Evolutionary conservation across 176 grass and related monocot species (phyloP), one percentile per base, ranked within the genome.

Genomic region (Musa acuminata): DNA sequence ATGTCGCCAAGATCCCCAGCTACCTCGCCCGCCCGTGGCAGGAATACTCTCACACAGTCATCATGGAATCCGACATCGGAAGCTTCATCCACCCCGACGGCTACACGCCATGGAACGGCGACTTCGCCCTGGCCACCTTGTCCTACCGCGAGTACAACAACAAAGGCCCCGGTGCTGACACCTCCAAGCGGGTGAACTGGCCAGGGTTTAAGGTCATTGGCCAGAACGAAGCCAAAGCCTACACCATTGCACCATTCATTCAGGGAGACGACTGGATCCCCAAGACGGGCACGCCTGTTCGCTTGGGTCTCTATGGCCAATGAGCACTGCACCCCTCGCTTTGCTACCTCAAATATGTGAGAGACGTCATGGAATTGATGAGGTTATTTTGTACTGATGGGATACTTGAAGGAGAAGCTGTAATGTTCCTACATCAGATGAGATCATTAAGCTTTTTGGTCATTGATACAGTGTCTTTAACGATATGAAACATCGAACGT

Each of bases 21-120:
- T 96, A 92, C 80, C 87, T 96, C 9, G 92, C 72, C 53, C 81
- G 92, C 2, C 92, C 92, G 0, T 96, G 92, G 92, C 83, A 86
- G 67, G 89, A 92, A 65, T 89, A 71, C 75, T 92, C 92, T 0
- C 87, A 86, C 64, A 87, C 85, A 14, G 11, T 96, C 65, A 49
- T 96, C 77, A 92, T 96, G 92, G 92, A 96, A 76, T 89, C 87
- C 11, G 87, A 89, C 10, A 11, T 96, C 27, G 78, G 80, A 16
- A 89, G 84, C 53, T 70, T 92, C 75, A 86, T 96, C 78, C 85
- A 88, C 75, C 83, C 79, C 78, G 89, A 82, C 0, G 92, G 92
- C 2, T 96, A 92, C 89, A 49, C 89, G 80, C 92, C 92, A 12
- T 96, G 92, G 92, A 64, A 76, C 10, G 92, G 92, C 17, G 89